phyloP scores from a whole-genome alignment of 495 filamentous ascomycete genomes.

The Paragyromitra xinjiangensis region DNA sequence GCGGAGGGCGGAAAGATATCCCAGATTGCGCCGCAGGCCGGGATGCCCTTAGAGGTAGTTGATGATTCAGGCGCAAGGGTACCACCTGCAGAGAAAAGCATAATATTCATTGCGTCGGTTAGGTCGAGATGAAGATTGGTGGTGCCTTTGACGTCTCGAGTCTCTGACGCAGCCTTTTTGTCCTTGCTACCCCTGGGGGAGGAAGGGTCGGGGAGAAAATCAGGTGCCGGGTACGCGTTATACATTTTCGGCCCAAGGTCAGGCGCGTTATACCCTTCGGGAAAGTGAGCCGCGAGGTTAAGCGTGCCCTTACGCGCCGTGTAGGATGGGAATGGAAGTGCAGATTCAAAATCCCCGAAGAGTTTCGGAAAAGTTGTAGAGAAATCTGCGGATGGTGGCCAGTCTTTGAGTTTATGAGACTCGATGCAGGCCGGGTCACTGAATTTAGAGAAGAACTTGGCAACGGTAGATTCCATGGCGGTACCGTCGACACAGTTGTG shows the following conservation, averaged over 20 bases:
- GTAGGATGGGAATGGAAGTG: constrained; percentile 56
- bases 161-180: not conserved
- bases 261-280: constrained; percentile 42
- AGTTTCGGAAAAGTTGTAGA: constrained; percentile 52
- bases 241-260: constrained; percentile 59
- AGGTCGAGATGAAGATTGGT: constrained; percentile 59
- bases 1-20: constrained; percentile 57
- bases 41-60: constrained; percentile 43
- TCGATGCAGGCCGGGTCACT: constrained; percentile 6
- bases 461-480: constrained; percentile 40
- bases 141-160: constrained; percentile 48
- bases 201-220: constrained; percentile 44
- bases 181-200: not conserved
- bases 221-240: constrained; percentile 53
- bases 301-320: constrained; percentile 50
- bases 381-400: constrained; percentile 57
- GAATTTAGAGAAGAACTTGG: constrained; percentile 53
- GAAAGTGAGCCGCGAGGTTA: constrained; percentile 56
- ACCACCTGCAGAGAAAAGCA: constrained; percentile 55
- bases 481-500: constrained; percentile 44
- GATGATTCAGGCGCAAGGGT: constrained; percentile 17
- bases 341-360: constrained; percentile 57
- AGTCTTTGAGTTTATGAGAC: constrained; percentile 56
- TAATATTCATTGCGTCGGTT: constrained; percentile 58
- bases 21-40: constrained; percentile 57